Conservation (phyloP, 192 early-diverging fungal species). For the Powellomyces hirtus region DNA sequence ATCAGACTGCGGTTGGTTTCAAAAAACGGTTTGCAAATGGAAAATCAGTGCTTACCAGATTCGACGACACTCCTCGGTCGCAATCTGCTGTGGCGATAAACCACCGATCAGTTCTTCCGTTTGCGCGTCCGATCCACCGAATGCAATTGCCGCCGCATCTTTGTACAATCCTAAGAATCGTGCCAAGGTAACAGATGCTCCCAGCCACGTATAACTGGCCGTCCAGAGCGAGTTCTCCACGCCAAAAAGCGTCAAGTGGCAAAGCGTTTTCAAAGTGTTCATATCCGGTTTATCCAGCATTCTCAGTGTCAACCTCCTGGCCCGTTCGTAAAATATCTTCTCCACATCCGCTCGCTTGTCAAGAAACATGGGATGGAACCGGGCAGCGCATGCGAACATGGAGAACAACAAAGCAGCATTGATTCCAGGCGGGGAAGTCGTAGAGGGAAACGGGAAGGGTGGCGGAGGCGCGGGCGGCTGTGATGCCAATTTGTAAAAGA, state of each 20-base stretch:
- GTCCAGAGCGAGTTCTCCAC: slow-evolving; percentile 34
- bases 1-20: no score
- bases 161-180: slow-evolving; percentile 22
- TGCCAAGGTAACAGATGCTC: slow-evolving; percentile 15
- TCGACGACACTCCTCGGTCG: slow-evolving; percentile 20
- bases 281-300: slow-evolving; percentile 13
- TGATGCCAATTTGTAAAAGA: slow-evolving; percentile 20
- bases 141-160: slow-evolving; percentile 7
- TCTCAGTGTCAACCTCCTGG: neutral
- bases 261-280: slow-evolving; percentile 19
- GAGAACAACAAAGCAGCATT: slow-evolving; percentile 21
- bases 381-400: slow-evolving; percentile 30
- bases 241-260: slow-evolving; percentile 22
- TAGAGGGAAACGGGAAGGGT: neutral
- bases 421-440: neutral
- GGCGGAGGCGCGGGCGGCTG: slow-evolving; percentile 8
- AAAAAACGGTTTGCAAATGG: neutral
- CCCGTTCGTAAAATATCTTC: slow-evolving; percentile 23
- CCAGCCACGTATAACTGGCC: slow-evolving; percentile 28
- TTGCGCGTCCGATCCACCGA: neutral
- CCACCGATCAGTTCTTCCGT: slow-evolving; percentile 14
- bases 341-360: neutral
- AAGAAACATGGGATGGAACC: slow-evolving; percentile 17
- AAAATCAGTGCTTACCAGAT: slow-evolving; percentile 16
- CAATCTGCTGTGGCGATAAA: slow-evolving; percentile 18